phyloP scores from a whole-genome alignment of 2,329 filamentous ascomycete species.

The Sphaerulina musiva region DNA sequence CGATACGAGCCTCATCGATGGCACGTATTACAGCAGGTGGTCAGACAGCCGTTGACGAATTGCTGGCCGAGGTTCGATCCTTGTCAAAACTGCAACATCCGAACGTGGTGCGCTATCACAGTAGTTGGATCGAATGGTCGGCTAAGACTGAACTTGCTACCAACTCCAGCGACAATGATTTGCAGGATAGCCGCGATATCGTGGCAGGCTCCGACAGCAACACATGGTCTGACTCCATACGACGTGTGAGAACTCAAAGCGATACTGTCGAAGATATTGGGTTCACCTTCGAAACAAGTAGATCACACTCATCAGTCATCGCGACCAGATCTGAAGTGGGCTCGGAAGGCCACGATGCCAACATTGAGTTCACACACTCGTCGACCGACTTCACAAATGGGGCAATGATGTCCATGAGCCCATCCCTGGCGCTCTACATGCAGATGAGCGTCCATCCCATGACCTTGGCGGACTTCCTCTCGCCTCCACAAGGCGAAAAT shows the following conservation, averaged over 20 bases:
- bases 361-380: slow-evolving; percentile 1
- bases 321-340: not conserved
- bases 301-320: not conserved
- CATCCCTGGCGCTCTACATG: slow-evolving; percentile 53
- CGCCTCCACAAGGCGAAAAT: slow-evolving; percentile 25
- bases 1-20: slow-evolving; percentile 44
- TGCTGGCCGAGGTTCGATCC: slow-evolving; percentile 56
- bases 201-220: slow-evolving; percentile 26
- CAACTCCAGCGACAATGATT: slow-evolving; percentile 16
- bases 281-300: slow-evolving; percentile 16
- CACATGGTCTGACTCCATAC: slow-evolving; percentile 4
- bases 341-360: not conserved
- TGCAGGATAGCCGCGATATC: slow-evolving; percentile 1
- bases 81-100: slow-evolving; percentile 57
- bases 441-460: slow-evolving; percentile 62
- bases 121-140: slow-evolving; percentile 55
- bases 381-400: slow-evolving; percentile 9
- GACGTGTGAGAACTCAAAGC: slow-evolving; percentile 18
- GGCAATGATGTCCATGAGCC: slow-evolving; percentile 13
- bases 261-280: slow-evolving; percentile 12
- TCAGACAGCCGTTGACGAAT: slow-evolving; percentile 48
- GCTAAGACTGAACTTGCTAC: not conserved
- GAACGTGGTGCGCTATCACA: slow-evolving; percentile 61
- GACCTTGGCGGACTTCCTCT: slow-evolving; percentile 55
- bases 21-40: slow-evolving; percentile 46